Evolutionary conservation across 1,139 yeast species (phyloP).

Genomic region (Pichia sp.): DNA sequence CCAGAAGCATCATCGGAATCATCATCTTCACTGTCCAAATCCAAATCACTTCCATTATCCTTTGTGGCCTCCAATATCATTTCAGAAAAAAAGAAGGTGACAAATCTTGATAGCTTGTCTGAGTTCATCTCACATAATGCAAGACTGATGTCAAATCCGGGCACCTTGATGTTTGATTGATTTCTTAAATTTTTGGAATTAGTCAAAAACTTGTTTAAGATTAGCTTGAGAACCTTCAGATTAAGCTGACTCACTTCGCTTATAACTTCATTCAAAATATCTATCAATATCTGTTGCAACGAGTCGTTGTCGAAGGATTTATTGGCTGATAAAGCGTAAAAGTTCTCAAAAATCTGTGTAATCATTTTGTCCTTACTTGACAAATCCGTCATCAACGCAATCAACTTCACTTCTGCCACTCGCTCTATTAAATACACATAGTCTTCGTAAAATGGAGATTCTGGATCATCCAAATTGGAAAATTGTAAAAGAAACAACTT

Average conservation of each 20-base stretch:
- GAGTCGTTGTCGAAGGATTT: constrained; percentile 38
- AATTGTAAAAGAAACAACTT: constrained; percentile 61
- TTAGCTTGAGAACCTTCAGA: constrained; percentile 52
- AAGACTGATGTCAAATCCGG: constrained; percentile 65
- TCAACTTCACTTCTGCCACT: constrained; percentile 74
- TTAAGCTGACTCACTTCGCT: constrained; percentile 74
- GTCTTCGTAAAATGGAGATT: constrained; percentile 51
- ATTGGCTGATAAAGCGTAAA: constrained; percentile 50
- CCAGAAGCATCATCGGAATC: constrained; percentile 10
- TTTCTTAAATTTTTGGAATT: constrained; percentile 25
- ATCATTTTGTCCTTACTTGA: constrained; percentile 58
- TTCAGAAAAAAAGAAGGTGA: constrained; percentile 80
- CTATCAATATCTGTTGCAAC: constrained; percentile 58
- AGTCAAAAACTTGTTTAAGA: constrained; percentile 50
- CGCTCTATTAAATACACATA: constrained; percentile 64
- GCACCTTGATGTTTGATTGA: constrained; percentile 28
- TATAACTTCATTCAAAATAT: constrained; percentile 70
- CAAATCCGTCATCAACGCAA: constrained; percentile 71
- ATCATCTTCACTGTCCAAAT: constrained; percentile 27
- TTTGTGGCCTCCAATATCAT: constrained; percentile 49
- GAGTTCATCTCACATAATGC: constrained; percentile 66
- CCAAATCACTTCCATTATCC: constrained; percentile 31
- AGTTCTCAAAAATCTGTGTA: constrained; percentile 52
- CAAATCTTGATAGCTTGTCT: constrained; percentile 71
- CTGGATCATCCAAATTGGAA: constrained; percentile 50